Percentiles rank a stretch among this genome's conserved stretches.
phyloP scores from a whole-genome alignment of 2,329 filamentous ascomycete genomes.

The Biscogniauxia marginata region DNA sequence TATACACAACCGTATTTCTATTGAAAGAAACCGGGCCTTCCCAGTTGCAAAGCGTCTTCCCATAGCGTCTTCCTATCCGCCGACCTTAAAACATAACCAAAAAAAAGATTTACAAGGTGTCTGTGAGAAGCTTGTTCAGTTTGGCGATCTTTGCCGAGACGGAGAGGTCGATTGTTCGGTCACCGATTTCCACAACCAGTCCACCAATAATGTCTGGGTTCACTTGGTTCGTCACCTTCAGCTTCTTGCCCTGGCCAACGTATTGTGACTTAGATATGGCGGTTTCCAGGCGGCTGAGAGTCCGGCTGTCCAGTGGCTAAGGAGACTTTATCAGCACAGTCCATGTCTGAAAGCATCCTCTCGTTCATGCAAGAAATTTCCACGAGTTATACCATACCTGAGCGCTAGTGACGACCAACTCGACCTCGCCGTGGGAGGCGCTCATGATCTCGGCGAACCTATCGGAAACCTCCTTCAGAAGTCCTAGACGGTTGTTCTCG shows the following conservation, averaged over 20 bases:
- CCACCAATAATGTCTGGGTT: conserved; percentile 94
- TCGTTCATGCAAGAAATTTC: neutral
- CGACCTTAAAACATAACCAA: conserved; percentile 15
- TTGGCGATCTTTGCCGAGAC: conserved; percentile 92
- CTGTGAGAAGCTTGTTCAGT: conserved; percentile 99
- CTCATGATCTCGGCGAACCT: conserved; percentile 89
- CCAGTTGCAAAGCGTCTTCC: conserved; percentile 18
- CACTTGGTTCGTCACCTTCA: conserved; percentile 95
- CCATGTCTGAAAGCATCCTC: neutral
- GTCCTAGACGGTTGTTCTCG: conserved; percentile 90
- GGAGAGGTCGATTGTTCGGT: conserved; percentile 96
- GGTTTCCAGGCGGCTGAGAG: conserved; percentile 78
- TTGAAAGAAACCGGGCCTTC: conserved; percentile 18
- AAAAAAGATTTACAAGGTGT: conserved; percentile 77
- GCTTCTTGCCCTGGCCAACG: conserved; percentile 89
- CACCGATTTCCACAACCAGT: conserved; percentile 92
- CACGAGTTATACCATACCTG: conserved; percentile 56
- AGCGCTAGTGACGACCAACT: conserved; percentile 88
- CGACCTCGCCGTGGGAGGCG: conserved; percentile 87
- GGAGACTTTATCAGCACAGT: neutral
- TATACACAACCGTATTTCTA: conserved; percentile 32
- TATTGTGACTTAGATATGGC: conserved; percentile 88
- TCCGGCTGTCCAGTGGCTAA: conserved; percentile 76
- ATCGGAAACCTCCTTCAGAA: conserved; percentile 76
- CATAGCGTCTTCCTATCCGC: conserved; percentile 12